Base-by-base conservation (phyloP, 2,329 filamentous ascomycete genomes). In the Dactylellina drechsleri region DNA sequence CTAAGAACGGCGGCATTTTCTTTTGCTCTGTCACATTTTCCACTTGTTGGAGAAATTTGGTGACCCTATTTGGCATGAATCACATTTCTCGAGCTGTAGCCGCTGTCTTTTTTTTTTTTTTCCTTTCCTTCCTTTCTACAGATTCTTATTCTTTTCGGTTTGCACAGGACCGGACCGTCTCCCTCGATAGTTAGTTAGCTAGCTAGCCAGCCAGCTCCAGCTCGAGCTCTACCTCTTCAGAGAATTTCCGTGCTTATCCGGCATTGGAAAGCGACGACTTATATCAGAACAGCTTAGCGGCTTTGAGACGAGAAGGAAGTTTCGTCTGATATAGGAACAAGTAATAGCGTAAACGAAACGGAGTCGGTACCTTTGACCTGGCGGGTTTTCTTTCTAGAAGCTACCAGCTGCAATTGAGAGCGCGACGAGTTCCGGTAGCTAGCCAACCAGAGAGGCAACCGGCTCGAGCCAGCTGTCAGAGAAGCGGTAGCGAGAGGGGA, bases 171-270 rank as follows among this genome's bases (percentile, higher is more conserved):
- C 43, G 4, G 53, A 43, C 64, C 58, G 64, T 67, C 64, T 53
- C 43, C 62, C 64, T 59, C 26, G 45, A 15, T 8, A 58, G 12
- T 41, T 47, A 10, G 26, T 62, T 23, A 36, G 52, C 47, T 60
- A 36, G 6, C 31, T 5, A 36, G 31, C 31, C 10, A 36, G 31
- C 31, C 31, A 10, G 31, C 31, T 36, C 6, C 2, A 23, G 31
- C 31, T 36, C 31, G 31, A 36, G 31, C 31, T 36, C 31, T 36
- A 36, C 31, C 31, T 36, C 16, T 47, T 47, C 50, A 70, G 49
- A 53, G 43, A 50, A 52, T 47, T 66, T 54, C 67, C 68, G 68
- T 73, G 68, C 68, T 73, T 73, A 73, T 73, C 68, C 68, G 68
- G 68, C 40, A 40, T 41, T 60, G 20, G 58, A 53, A 47, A 47